These are phyloP conservation scores for Hanseniaspora uvarum DNA, from an alignment of 1,139 yeast genomes.

Conservation along the genomic window DNA sequence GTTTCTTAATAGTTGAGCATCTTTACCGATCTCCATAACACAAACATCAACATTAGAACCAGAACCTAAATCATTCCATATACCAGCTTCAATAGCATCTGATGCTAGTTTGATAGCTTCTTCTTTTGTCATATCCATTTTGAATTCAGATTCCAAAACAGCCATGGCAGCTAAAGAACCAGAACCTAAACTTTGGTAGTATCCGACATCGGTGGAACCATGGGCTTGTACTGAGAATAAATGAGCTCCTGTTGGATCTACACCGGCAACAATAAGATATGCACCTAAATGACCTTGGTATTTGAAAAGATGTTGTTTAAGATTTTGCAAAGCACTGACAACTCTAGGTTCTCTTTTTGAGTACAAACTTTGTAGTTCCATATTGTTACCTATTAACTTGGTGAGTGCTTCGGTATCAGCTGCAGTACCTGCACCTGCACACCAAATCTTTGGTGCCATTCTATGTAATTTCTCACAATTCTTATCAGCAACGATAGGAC, in stretches of 20 bases:
- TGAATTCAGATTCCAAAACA: slow-evolving; percentile 81
- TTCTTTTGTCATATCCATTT: slow-evolving; percentile 62
- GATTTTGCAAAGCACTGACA: slow-evolving; percentile 81
- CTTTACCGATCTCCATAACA: slow-evolving; percentile 87
- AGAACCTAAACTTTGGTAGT: slow-evolving; percentile 83
- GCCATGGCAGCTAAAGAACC: slow-evolving; percentile 99
- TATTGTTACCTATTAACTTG: slow-evolving; percentile 77
- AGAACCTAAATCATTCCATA: slow-evolving; percentile 97
- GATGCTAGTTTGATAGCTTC: slow-evolving; percentile 85
- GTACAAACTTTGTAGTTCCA: slow-evolving; percentile 78
- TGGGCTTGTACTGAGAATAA: slow-evolving; percentile 91
- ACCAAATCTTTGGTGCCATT: slow-evolving; percentile 90
- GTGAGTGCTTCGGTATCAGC: slow-evolving; percentile 99
- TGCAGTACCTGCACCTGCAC: slow-evolving; percentile 99
- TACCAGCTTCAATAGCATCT: slow-evolving; percentile 93
- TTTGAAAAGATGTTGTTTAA: slow-evolving; percentile 89
- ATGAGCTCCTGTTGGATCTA: slow-evolving; percentile 92
- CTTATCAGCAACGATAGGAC: slow-evolving; percentile 92
- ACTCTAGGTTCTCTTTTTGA: slow-evolving; percentile 85
- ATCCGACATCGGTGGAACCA: slow-evolving; percentile 94
- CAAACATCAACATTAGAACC: slow-evolving; percentile 96
- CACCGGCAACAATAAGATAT: slow-evolving; percentile 90
- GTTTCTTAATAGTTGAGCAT: slow-evolving; percentile 74
- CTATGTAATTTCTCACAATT: slow-evolving; percentile 94
- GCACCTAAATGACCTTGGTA: slow-evolving; percentile 98